Evolutionary conservation across 495 filamentous ascomycete species (phyloP).

Genomic region (Trypethelium eluteriae): DNA sequence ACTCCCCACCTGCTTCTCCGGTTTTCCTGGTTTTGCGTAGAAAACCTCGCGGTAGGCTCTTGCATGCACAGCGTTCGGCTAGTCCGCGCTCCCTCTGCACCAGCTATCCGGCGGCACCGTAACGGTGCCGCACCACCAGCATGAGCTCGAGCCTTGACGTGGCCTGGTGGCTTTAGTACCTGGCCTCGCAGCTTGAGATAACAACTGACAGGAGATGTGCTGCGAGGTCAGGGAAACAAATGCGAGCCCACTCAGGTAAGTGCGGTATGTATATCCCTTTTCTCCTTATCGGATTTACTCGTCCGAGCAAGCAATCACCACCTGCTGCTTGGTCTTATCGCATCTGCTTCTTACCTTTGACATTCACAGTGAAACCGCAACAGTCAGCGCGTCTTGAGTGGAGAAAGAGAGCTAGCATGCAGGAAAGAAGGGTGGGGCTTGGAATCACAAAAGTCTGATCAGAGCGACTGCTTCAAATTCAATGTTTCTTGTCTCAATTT

Average conservation of each 20-base stretch:
- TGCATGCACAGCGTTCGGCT: constrained; percentile 6
- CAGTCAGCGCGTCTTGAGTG: neutral
- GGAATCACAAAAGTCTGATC: too few species aligned
- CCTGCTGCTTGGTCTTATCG: neutral
- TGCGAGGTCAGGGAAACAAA: constrained; percentile 10
- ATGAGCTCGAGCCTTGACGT: constrained; percentile 10
- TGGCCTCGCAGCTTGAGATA: constrained; percentile 1
- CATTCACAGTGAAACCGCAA: neutral
- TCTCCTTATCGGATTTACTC: neutral
- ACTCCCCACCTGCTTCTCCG: neutral
- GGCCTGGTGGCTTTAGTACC: constrained; percentile 12
- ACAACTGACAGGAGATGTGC: neutral
- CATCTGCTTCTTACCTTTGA: neutral
- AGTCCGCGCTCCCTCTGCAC: constrained; percentile 4
- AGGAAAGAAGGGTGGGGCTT: too few species aligned
- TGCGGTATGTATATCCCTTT: constrained; percentile 3
- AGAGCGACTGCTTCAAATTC: too few species aligned
- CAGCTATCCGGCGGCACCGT: neutral
- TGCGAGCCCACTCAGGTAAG: constrained; percentile 7
- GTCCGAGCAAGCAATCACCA: neutral
- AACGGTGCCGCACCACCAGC: constrained; percentile 8
- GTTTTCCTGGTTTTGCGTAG: constrained; percentile 10
- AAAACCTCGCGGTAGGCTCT: constrained; percentile 7
- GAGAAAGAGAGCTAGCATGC: neutral
- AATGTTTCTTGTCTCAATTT: neutral